Percentiles rank a stretch among this genome's conserved stretches.
These are phyloP conservation scores for Penicillium carneum DNA, from an alignment of 2,329 filamentous ascomycete species.

Conservation along the genomic window DNA sequence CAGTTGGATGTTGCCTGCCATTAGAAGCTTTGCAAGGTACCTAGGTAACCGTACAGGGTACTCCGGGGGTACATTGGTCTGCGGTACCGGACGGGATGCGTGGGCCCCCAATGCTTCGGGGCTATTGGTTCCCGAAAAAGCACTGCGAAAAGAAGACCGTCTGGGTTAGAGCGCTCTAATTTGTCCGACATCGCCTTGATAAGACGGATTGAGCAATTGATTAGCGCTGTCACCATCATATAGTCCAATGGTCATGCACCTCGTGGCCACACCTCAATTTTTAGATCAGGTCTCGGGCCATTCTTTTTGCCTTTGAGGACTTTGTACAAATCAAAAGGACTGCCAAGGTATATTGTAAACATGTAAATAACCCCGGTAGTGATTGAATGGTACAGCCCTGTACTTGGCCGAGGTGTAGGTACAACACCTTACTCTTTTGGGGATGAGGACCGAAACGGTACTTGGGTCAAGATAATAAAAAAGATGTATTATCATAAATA, in stretches of 20 bases:
- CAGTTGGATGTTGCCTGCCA: no score
- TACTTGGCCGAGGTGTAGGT: not conserved
- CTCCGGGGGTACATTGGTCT: slow-evolving; percentile 1
- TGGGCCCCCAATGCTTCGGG: slow-evolving; percentile 1
- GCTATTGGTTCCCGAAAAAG: slow-evolving; percentile 11
- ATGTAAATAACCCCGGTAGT: not conserved
- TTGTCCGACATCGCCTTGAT: slow-evolving; percentile 25
- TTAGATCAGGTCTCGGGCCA: slow-evolving; percentile 11
- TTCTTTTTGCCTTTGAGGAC: no score
- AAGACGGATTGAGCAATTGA: slow-evolving; percentile 35
- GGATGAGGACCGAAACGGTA: not conserved
- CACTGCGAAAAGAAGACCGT: not conserved
- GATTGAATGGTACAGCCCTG: no score
- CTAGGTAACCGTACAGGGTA: no score
- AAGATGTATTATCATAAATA: not conserved
- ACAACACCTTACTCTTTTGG: not conserved
- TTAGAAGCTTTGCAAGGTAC: slow-evolving; percentile 1
- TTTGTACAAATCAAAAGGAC: not conserved
- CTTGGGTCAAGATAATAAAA: not conserved
- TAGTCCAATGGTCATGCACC: slow-evolving; percentile 31
- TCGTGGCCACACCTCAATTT: slow-evolving; percentile 32
- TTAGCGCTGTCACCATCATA: slow-evolving; percentile 36
- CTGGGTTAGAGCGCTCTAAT: slow-evolving; percentile 13
- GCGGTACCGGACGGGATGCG: slow-evolving; percentile 6
- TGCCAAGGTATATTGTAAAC: not conserved